Evolutionary conservation across 805 yeast genomes (phyloP).

Genomic region (Sungouiella thailandica): DNA sequence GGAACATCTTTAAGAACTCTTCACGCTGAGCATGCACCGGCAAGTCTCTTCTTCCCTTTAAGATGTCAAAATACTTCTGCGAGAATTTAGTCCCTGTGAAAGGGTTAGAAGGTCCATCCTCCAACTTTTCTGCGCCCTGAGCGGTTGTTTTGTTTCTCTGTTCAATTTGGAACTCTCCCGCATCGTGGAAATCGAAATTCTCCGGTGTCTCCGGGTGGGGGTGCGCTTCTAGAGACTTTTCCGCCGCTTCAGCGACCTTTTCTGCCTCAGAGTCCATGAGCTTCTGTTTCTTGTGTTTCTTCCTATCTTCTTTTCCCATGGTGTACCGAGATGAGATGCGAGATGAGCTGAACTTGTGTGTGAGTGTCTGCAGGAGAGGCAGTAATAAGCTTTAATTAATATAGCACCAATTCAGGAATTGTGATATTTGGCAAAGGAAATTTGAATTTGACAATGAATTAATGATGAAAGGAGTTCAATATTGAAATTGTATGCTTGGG

Average conservation of each 20-base stretch:
- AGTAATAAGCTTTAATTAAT: too few species aligned
- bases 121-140: conserved; percentile 53
- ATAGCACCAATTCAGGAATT: too few species aligned
- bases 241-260: conserved; percentile 63
- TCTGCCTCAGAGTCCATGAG: conserved; percentile 54
- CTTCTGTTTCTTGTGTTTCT: conserved; percentile 35
- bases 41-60: conserved; percentile 73
- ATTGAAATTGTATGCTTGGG: too few species aligned
- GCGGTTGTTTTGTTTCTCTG: conserved; percentile 64
- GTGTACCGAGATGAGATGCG: background rate
- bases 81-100: conserved; percentile 68
- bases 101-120: conserved; percentile 61
- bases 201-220: conserved; percentile 38
- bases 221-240: conserved; percentile 44
- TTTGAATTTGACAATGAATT: too few species aligned
- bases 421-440: too few species aligned
- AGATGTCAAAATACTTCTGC: conserved; percentile 68
- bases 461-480: too few species aligned
- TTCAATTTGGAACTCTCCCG: conserved; percentile 55
- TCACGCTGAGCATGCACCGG: conserved; percentile 94
- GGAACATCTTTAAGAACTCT: conserved; percentile 81
- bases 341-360: too few species aligned
- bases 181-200: conserved; percentile 51
- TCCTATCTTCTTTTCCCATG: conserved; percentile 14
- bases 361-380: too few species aligned